phyloP scores from a whole-genome alignment of 129 eudicot genomes.

The Logfia minima region DNA sequence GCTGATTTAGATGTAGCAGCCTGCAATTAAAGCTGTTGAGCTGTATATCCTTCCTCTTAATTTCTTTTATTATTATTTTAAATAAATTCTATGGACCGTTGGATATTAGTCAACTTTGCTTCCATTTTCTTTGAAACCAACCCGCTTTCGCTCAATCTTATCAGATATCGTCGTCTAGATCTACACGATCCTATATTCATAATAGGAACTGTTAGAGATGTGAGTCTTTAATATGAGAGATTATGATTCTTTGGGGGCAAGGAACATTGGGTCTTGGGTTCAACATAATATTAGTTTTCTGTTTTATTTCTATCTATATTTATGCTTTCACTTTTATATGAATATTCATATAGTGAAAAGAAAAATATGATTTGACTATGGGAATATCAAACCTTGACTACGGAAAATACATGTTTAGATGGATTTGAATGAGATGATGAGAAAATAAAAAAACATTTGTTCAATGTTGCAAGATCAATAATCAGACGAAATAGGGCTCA shows the following conservation, averaged over 20 bases:
- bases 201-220: background rate
- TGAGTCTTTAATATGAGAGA: background rate
- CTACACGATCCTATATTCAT: no score
- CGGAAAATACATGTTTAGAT: no score
- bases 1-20: background rate
- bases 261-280: background rate
- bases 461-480: no score
- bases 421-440: no score
- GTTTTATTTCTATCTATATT: no score
- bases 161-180: background rate
- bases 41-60: background rate
- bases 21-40: background rate
- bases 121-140: background rate
- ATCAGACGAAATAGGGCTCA: no score
- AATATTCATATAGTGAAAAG: no score
- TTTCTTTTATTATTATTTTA: no score
- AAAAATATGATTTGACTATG: background rate
- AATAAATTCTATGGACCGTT: background rate
- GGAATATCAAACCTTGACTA: background rate
- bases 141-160: background rate
- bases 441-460: no score
- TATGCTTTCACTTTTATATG: background rate
- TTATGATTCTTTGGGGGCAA: background rate
- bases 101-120: background rate
- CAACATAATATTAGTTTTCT: no score